Evolutionary conservation across 169 alveolate species (phyloP), one percentile per base, ranked within the genome.

Genomic region (Besnoitia besnoiti): DNA sequence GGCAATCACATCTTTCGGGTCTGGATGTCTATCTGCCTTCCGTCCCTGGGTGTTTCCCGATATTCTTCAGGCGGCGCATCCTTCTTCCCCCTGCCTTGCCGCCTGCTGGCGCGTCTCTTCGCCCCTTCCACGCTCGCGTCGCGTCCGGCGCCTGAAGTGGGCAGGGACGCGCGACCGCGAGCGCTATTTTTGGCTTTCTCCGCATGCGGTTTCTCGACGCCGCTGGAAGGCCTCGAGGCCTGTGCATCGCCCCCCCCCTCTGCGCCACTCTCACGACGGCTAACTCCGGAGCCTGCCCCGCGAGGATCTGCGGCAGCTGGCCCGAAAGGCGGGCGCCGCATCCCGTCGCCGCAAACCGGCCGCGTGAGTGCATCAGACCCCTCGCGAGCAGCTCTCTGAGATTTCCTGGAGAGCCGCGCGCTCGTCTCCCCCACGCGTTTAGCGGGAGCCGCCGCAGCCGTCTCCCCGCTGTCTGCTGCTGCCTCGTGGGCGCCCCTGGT

Each of bases 391-490:
- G 67, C 30, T 5, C 67, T n/a, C 4, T 55, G 67, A 16, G 67
- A 16, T n/a, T 3, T 5, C 67, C n/a, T n/a, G n/a, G 24, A 19
- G 27, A n/a, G 67, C 30, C 67, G 27, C 67, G 12, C 24, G 33
- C 67, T n/a, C 67, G 67, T 16, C 67, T 55, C 67, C 1, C 24
- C 67, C n/a, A n/a, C 12, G 27, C 67, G 4, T 55, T n/a, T 49
- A 7, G 24, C 59, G 16, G 59, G 59, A 49, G 59, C 59, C 59
- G 59, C 16, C 59, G 59, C 24, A 49, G 59, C 59, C 59, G 59
- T 49, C 59, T 49, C 59, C 24, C 59, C 59, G 59, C 59, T 16
- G n/a, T 46, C 47, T 84, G 46, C 49, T 49, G 90, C 90, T 51
- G 90, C 80, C 49, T 35, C 90, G 33, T 21, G 46, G 44, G 91